Conservation (phyloP, 73 alveolate species). For the Paramecium biaurelia region DNA sequence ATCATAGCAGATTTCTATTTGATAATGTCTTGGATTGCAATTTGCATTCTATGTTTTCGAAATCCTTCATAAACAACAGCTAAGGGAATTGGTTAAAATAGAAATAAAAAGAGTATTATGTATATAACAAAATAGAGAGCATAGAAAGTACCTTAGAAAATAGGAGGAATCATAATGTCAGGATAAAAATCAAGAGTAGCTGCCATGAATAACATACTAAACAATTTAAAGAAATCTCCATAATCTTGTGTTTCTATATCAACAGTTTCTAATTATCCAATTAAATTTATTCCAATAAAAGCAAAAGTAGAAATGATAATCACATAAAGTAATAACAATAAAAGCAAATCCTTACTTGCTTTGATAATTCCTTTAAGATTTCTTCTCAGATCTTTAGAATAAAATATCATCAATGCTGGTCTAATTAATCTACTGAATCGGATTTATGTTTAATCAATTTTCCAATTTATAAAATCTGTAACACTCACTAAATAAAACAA, state of each 20-base stretch:
- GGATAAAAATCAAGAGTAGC: constrained; percentile 56
- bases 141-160: constrained; percentile 34
- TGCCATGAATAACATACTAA: constrained; percentile 13
- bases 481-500: neutral
- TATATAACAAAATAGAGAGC: constrained; percentile 15
- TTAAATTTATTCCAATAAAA: constrained; percentile 51
- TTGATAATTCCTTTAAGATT: constrained; percentile 50
- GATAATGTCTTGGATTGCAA: constrained; percentile 46
- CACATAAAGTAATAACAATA: constrained; percentile 13
- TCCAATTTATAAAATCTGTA: neutral
- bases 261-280: constrained; percentile 44
- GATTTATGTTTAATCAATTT: neutral
- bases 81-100: constrained; percentile 56
- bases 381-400: constrained; percentile 54
- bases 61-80: constrained; percentile 68
- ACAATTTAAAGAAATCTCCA: constrained; percentile 57
- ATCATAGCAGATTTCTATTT: constrained; percentile 54
- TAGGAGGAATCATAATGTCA: constrained; percentile 53
- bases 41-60: constrained; percentile 46
- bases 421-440: constrained; percentile 56
- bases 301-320: constrained; percentile 47
- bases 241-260: constrained; percentile 37
- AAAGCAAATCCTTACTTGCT: constrained; percentile 30
- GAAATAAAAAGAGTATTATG: constrained; percentile 19
- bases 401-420: constrained; percentile 49